Evolutionary conservation across 805 yeast species (phyloP).

Genomic region (Metschnikowia kunwiensis): DNA sequence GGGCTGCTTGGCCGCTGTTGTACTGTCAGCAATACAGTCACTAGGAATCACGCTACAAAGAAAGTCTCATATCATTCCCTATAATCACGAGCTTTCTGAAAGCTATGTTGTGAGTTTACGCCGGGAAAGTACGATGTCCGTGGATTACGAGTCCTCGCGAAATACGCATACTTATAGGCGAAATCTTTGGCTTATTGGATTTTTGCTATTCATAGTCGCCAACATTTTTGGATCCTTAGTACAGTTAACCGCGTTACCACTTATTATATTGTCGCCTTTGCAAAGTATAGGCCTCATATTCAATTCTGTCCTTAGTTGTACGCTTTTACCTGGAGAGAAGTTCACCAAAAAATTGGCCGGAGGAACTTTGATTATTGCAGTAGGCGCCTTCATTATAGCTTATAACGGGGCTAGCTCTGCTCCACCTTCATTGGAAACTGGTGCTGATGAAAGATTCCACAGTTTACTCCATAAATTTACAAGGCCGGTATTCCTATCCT

Average conservation of each 20-base stretch:
- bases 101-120: constrained; percentile 11
- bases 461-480: constrained; percentile 32
- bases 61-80: constrained; percentile 57
- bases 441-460: constrained; percentile 35
- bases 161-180: constrained; percentile 40
- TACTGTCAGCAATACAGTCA: constrained; percentile 77
- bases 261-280: constrained; percentile 74
- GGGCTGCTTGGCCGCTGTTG: constrained; percentile 68
- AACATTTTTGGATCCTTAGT: constrained; percentile 79
- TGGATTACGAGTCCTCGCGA: constrained; percentile 12
- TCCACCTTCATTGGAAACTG: constrained; percentile 25
- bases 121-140: constrained; percentile 6
- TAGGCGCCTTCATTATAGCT: constrained; percentile 79
- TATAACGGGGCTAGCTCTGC: constrained; percentile 51
- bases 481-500: constrained; percentile 51
- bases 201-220: constrained; percentile 64
- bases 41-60: constrained; percentile 80
- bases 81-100: constrained; percentile 14
- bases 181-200: constrained; percentile 73
- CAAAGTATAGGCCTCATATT: constrained; percentile 88
- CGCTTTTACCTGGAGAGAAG: constrained; percentile 62
- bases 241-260: constrained; percentile 80
- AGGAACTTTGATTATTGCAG: constrained; percentile 66
- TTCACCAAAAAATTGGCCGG: constrained; percentile 54
- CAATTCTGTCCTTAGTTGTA: constrained; percentile 67